A percentile compares a stretch with the other conserved stretches of the same genome.
phyloP scores from a whole-genome alignment of 2,329 filamentous ascomycete species.

The Arthrobotrys musiformis region DNA sequence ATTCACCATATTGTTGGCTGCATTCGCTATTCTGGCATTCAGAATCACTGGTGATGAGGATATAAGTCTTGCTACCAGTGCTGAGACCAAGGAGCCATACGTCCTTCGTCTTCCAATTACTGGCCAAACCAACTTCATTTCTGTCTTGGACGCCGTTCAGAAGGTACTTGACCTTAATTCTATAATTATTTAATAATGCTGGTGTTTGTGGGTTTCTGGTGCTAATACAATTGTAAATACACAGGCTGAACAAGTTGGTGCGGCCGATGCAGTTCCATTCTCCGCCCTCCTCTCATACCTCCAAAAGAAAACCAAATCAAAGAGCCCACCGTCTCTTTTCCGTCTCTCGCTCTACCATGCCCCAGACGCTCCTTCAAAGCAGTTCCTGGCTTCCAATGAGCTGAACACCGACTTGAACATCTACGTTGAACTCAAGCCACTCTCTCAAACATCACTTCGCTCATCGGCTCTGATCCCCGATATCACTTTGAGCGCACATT shows the following conservation, averaged over 20 bases:
- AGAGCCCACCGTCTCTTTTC: slow-evolving; percentile 64
- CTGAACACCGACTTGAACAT: slow-evolving; percentile 59
- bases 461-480: slow-evolving; percentile 60
- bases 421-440: slow-evolving; percentile 57
- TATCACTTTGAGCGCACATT: slow-evolving; percentile 64
- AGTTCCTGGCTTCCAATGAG: slow-evolving; percentile 59
- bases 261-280: slow-evolving; percentile 64
- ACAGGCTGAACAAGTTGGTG: slow-evolving; percentile 63
- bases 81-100: slow-evolving; percentile 64
- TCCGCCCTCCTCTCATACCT: slow-evolving; percentile 63
- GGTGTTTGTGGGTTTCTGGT: not conserved
- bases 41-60: slow-evolving; percentile 67
- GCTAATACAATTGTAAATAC: slow-evolving; percentile 11
- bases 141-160: slow-evolving; percentile 63
- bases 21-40: slow-evolving; percentile 64
- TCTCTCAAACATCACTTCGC: slow-evolving; percentile 56
- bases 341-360: slow-evolving; percentile 66
- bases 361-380: slow-evolving; percentile 60
- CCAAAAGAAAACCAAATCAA: slow-evolving; percentile 63
- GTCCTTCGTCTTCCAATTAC: slow-evolving; percentile 64
- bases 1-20: slow-evolving; percentile 64
- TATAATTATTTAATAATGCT: not conserved
- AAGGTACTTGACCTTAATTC: slow-evolving; percentile 59
- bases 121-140: slow-evolving; percentile 63
- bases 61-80: slow-evolving; percentile 65